Evolutionary conservation across 2,329 filamentous ascomycete species (phyloP), one percentile per base, ranked within the genome.

Genomic region (Xylariales sp.): DNA sequence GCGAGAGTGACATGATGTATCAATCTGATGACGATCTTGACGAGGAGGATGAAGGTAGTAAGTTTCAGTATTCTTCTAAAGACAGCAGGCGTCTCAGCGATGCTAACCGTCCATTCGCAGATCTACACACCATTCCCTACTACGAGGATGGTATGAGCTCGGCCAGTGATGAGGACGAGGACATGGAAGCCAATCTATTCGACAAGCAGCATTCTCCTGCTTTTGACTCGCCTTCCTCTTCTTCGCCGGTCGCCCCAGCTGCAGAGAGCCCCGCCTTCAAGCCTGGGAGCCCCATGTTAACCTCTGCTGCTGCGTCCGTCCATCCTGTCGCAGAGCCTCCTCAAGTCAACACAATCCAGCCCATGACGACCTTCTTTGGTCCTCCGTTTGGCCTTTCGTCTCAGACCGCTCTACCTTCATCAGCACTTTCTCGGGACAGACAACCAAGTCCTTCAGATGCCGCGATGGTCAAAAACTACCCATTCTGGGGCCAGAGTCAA

Each of bases 361-460:
- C n/a, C n/a, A n/a, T n/a, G n/a, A n/a, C n/a, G n/a, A n/a, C n/a
- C n/a, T n/a, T n/a, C n/a, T n/a, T n/a, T n/a, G n/a, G n/a, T n/a
- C n/a, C n/a, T n/a, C n/a, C n/a, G n/a, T n/a, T n/a, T n/a, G n/a
- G n/a, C n/a, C n/a, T n/a, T n/a, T n/a, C n/a, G n/a, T n/a, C n/a
- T n/a, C n/a, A n/a, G n/a, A n/a, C n/a, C n/a, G n/a, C n/a, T n/a
- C n/a, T n/a, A n/a, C n/a, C n/a, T n/a, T n/a, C n/a, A n/a, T n/a
- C n/a, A n/a, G n/a, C n/a, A n/a, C n/a, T n/a, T n/a, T n/a, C n/a
- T n/a, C n/a, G 32, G 14, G 32, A 39, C 16, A 43, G 54, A 38
- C 45, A 47, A 14, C 56, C 57, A 4, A 59, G 58, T 24, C 57
- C 58, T 5, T 59, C 58, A 4, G 57, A 59, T 44, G 56, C 56